Evolutionary conservation across 495 filamentous ascomycete species (phyloP), one percentile per base, ranked within the genome.

Genomic region (Bryoglossum gracile): DNA sequence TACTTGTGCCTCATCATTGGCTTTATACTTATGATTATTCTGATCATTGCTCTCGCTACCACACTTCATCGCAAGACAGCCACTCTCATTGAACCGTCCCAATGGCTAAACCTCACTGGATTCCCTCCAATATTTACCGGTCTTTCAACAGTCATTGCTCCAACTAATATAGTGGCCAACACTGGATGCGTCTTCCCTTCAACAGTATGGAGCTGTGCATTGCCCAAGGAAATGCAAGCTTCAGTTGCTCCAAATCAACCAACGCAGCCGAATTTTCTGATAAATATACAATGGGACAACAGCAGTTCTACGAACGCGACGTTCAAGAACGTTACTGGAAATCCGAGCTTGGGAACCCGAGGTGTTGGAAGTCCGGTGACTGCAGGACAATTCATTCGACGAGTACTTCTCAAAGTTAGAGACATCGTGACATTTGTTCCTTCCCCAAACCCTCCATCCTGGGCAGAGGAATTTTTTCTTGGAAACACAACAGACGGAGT

Each of bases 71-170:
- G 66, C n/a, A 74, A 71, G 30, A 35, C 53, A 34, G 53, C 39
- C 28, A 40, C 50, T 9, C 25, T 48, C 17, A 39, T 52, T 0
- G 69, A 72, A 13, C 67, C 78, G 50, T 74, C 76, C 3, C 68
- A 76, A 25, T 95, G 84, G 79, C 71, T 94, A 25, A 95, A 94
- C 57, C 62, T 94, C 21, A 94, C 89, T 1, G 80, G 80, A 21
- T 94, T 84, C 53, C 89, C 89, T 26, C 84, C 89, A 0, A 87
- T 95, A 48, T 86, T 84, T 8, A 89, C 85, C 0, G 89, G 89
- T 1, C 71, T 94, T 44, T 71, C 81, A 23, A 94, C 89, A 0
- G 74, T 95, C 22, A 73, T 81, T 2, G 80, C 78, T 2, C 75
- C 88, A 2, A 74, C 82, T 26, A 68, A 80, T 28, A 69, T 75